phyloP scores from a whole-genome alignment of 2,329 filamentous ascomycete species.

The Colletotrichum sp. region DNA sequence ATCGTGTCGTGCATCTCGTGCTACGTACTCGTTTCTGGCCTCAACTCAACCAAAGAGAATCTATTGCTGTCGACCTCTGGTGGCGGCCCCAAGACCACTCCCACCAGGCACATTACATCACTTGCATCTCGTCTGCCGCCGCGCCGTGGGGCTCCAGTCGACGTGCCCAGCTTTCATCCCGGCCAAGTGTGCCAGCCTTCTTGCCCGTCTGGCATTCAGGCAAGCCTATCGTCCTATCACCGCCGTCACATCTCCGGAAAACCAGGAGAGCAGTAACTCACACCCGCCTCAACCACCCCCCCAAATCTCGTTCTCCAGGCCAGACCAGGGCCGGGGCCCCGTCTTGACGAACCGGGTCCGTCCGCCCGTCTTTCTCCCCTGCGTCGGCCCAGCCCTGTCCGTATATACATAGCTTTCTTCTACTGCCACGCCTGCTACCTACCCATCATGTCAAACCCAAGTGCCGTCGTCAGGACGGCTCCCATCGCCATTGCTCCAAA shows the following conservation, averaged over 20 bases:
- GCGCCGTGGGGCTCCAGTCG: conserved; percentile 4
- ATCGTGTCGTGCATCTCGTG: conserved; percentile 17
- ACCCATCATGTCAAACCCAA: conserved; percentile 59
- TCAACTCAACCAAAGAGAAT: neutral
- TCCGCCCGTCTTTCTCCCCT: conserved; percentile 19
- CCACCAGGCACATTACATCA: conserved; percentile 19
- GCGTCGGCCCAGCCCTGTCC: conserved; percentile 32
- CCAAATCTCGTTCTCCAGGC: conserved; percentile 7
- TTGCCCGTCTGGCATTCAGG: neutral
- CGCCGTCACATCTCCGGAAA: conserved; percentile 8
- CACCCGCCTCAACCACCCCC: neutral
- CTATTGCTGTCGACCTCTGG: neutral
- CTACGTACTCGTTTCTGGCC: neutral
- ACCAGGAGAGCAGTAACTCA: neutral
- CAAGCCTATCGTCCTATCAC: conserved; percentile 17
- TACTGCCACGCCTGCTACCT: conserved; percentile 21
- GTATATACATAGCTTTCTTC: conserved; percentile 23
- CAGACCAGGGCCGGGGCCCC: conserved; percentile 16
- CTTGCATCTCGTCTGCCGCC: conserved; percentile 9
- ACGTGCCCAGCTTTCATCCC: conserved; percentile 4
- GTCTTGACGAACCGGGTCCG: conserved; percentile 25
- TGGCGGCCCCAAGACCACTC: conserved; percentile 9
- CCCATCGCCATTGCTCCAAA: conserved; percentile 72
- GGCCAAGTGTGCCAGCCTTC: conserved; percentile 3
- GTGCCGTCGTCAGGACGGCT: conserved; percentile 62